Conservation (phyloP, 2,329 filamentous ascomycete species). For the Ophiostoma pallidulum region DNA sequence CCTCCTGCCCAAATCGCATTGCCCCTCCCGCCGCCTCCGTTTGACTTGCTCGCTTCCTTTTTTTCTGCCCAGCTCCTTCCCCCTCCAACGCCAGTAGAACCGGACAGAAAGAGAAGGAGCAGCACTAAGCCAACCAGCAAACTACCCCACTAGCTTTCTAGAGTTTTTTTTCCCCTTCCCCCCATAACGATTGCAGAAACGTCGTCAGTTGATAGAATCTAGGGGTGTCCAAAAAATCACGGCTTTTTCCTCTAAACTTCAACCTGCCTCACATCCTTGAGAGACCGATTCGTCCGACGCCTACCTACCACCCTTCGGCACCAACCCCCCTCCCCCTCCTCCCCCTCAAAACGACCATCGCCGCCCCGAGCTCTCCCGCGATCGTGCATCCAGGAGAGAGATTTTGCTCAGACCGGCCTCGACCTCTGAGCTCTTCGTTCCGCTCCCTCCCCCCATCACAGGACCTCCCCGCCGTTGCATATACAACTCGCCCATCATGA, state of each 20-base stretch:
- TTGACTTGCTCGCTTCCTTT: not conserved
- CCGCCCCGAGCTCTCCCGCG: too few species aligned
- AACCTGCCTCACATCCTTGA: not conserved
- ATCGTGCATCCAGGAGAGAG: too few species aligned
- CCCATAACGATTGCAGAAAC: not conserved
- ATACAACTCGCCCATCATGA: conserved; percentile 16
- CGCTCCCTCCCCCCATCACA: too few species aligned
- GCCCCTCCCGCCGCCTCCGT: conserved; percentile 3
- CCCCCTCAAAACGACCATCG: not conserved
- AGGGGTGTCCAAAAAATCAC: conserved; percentile 3
- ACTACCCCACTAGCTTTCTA: conserved; percentile 3
- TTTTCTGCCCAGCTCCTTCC: conserved; percentile 6
- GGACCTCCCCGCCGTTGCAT: not conserved
- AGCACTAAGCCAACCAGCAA: not conserved
- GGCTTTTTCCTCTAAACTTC: conserved; percentile 1
- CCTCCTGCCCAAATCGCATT: not conserved
- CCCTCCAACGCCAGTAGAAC: not conserved
- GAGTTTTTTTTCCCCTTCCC: not conserved
- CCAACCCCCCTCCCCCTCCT: not conserved
- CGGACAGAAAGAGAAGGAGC: conserved; percentile 5
- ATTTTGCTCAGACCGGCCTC: too few species aligned
- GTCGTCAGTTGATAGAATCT: not conserved
- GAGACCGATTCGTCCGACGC: conserved; percentile 2
- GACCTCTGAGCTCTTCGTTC: too few species aligned
- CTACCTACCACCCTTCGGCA: too few species aligned